Percentiles rank a stretch among this genome's conserved stretches.
phyloP scores from a whole-genome alignment of 306 rosid species.

The Vachellia pachyceras region DNA sequence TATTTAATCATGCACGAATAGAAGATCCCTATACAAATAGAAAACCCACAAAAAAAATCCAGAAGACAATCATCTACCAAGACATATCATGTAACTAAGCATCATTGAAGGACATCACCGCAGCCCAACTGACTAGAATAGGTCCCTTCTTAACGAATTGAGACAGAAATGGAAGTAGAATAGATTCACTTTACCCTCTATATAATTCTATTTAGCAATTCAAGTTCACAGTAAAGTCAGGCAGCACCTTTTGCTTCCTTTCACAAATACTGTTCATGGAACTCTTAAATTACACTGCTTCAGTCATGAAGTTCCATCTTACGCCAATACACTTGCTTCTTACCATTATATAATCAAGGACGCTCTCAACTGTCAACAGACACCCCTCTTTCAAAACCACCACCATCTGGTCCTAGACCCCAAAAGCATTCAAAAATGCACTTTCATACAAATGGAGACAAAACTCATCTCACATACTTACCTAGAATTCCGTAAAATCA shows the following conservation, averaged over 20 bases:
- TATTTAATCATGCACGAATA: background rate
- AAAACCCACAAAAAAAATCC: background rate
- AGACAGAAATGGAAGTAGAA: background rate
- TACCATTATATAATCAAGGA: background rate
- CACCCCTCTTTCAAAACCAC: background rate
- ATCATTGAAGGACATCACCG: background rate
- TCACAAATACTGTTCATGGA: background rate
- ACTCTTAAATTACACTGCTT: background rate
- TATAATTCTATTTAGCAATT: background rate
- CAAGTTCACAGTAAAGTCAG: background rate
- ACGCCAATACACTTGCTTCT: background rate
- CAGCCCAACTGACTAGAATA: conserved; percentile 2
- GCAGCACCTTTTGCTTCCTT: conserved; percentile 14
- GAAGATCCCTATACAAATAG: background rate
- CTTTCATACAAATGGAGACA: too few relatives aligned
- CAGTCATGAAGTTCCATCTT: background rate
- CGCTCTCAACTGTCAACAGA: background rate
- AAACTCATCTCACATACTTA: too few relatives aligned
- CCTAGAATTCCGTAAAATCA: too few relatives aligned
- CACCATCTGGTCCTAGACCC: background rate
- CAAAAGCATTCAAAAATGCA: too few relatives aligned
- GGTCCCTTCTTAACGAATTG: background rate
- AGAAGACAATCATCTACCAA: background rate
- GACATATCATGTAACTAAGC: background rate
- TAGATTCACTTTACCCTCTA: background rate